These are phyloP conservation scores for Pythium volutum DNA, from an alignment of 352 stramenopile genomes.

Conservation along the genomic window DNA sequence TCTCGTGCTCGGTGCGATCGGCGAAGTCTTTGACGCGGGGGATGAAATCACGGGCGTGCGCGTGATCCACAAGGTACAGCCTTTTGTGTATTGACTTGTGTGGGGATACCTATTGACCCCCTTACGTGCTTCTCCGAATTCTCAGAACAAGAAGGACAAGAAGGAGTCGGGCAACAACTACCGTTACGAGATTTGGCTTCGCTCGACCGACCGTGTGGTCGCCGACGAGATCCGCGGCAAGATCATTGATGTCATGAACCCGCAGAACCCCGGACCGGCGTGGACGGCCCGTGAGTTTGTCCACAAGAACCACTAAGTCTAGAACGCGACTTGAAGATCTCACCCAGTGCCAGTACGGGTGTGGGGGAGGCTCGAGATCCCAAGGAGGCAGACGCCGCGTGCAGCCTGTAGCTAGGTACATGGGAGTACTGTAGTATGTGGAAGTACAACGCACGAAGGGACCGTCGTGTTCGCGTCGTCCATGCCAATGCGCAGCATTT, in stretches of 20 bases:
- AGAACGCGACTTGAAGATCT: neutral
- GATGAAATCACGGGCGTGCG: slow-evolving; percentile 90
- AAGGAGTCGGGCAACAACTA: slow-evolving; percentile 83
- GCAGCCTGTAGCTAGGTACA: neutral
- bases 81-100: neutral
- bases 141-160: slow-evolving; percentile 76
- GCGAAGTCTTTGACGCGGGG: slow-evolving; percentile 81
- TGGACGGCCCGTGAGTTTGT: slow-evolving; percentile 66
- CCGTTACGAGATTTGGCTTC: slow-evolving; percentile 85
- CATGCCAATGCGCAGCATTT: neutral
- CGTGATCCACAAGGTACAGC: slow-evolving; percentile 86
- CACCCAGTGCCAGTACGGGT: too few relatives aligned
- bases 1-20: slow-evolving; percentile 88
- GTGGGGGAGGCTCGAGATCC: too few relatives aligned
- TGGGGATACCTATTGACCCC: neutral
- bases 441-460: neutral
- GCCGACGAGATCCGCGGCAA: slow-evolving; percentile 76
- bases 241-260: slow-evolving; percentile 70
- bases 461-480: neutral
- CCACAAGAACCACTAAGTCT: slow-evolving; percentile 78
- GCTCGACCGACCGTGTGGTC: slow-evolving; percentile 46
- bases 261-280: slow-evolving; percentile 36
- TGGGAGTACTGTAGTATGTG: too few relatives aligned
- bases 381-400: neutral
- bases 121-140: neutral